phyloP scores from a whole-genome alignment of 768 basidiomycete genomes.

The Tulasnella sp. region DNA sequence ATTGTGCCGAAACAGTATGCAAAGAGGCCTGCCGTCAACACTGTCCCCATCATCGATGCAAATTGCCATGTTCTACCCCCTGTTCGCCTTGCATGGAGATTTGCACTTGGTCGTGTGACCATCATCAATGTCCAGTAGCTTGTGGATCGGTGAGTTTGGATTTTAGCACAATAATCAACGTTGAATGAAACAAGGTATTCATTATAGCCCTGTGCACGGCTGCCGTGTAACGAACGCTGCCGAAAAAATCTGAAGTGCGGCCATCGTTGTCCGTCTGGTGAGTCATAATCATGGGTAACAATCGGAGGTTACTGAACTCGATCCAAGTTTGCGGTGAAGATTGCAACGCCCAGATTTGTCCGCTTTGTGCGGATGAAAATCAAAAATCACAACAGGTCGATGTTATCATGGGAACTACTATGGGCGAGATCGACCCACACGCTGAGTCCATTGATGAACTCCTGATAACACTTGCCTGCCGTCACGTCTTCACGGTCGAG shows the following conservation, averaged over 20 bases:
- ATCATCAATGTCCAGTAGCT: constrained; percentile 43
- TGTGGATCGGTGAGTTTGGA: constrained; percentile 50
- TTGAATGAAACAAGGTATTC: not conserved
- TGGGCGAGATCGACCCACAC: constrained; percentile 32
- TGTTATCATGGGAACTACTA: constrained; percentile 37
- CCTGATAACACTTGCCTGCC: constrained; percentile 48
- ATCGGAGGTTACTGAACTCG: not conserved
- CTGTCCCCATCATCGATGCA: constrained; percentile 43
- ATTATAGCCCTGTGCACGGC: constrained; percentile 44
- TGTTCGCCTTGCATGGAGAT: constrained; percentile 51
- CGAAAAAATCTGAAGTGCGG: constrained; percentile 38
- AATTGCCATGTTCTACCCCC: constrained; percentile 34
- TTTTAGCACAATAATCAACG: not conserved
- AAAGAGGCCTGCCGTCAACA: constrained; percentile 37
- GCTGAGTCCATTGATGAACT: constrained; percentile 34
- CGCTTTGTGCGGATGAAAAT: constrained; percentile 33
- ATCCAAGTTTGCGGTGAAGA: constrained; percentile 51
- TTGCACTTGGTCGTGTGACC: constrained; percentile 49
- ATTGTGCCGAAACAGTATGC: constrained; percentile 35
- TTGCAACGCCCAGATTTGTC: constrained; percentile 44
- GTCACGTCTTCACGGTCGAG: constrained; percentile 57
- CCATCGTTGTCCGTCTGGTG: constrained; percentile 55
- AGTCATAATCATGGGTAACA: constrained; percentile 11
- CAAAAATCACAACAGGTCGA: constrained; percentile 39
- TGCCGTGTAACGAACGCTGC: constrained; percentile 52